A percentile compares a stretch with the other conserved stretches of the same genome.
Evolutionary conservation across 2,329 filamentous ascomycete genomes (phyloP).

Genomic region (Ophiostoma novo-ulmi): DNA sequence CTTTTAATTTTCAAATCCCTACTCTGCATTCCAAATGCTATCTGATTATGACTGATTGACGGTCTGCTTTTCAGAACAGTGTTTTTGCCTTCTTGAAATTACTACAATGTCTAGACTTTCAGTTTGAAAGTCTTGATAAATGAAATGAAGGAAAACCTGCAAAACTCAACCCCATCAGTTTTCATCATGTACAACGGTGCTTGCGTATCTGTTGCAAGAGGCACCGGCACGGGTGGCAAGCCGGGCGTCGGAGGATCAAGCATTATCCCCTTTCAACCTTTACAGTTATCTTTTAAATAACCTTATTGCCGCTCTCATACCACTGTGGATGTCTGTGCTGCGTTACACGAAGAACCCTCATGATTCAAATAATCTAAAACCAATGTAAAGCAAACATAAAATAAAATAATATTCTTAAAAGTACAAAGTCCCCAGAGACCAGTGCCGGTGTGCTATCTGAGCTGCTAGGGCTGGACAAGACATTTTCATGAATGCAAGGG

Average conservation of each 20-base stretch:
- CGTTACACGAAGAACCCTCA: neutral
- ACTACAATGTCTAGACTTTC: too few relatives aligned
- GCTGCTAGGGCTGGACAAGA: neutral
- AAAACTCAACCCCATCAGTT: neutral
- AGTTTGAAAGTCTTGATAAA: too few relatives aligned
- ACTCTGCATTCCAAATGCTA: neutral
- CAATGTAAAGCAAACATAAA: too few relatives aligned
- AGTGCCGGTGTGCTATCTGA: neutral
- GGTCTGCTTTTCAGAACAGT: too few relatives aligned
- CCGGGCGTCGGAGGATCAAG: constrained; percentile 4
- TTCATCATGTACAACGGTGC: neutral
- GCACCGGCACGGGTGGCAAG: constrained; percentile 1
- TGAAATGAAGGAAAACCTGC: too few relatives aligned
- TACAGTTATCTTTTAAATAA: neutral
- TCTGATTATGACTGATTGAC: neutral
- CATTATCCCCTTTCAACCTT: neutral
- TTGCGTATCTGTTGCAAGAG: neutral
- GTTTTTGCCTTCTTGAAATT: too few relatives aligned
- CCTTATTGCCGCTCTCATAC: constrained; percentile 4
- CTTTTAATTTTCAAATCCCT: neutral
- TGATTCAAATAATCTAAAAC: neutral
- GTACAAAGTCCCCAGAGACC: neutral
- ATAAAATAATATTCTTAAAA: neutral
- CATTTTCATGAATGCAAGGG: neutral
- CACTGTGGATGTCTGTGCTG: neutral